These are phyloP conservation scores for Cutaneotrichosporon sp. DNA, from an alignment of 1,284 basidiomycete species.

Conservation along the genomic window DNA sequence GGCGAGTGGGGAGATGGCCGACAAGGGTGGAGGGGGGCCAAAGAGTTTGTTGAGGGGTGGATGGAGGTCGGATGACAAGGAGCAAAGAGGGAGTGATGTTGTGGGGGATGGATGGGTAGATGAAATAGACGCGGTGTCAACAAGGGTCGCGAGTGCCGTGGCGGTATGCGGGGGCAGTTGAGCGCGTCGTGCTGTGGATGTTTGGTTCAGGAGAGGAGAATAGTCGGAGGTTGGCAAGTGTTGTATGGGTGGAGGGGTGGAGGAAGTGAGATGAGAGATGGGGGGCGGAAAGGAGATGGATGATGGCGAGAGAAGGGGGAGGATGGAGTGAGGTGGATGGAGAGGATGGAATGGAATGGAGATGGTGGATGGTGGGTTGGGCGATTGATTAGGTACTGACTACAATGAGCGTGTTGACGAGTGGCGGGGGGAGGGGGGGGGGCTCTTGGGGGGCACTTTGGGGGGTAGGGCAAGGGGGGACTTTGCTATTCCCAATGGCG, in stretches of 20 bases:
- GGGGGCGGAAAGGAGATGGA: not conserved
- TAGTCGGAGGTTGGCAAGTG: not conserved
- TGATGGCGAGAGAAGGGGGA: not conserved
- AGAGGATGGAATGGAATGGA: conserved; percentile 10
- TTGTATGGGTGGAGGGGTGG: not conserved
- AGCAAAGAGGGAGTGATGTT: not conserved
- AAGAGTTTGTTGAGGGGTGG: conserved; percentile 7
- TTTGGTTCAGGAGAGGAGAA: not conserved
- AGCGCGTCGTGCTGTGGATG: not conserved
- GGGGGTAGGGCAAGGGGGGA: not conserved
- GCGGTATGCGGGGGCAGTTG: not conserved
- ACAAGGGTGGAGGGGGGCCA: conserved; percentile 1
- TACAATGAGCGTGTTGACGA: not conserved
- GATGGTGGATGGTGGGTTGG: conserved; percentile 7
- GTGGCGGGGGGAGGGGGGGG: not conserved
- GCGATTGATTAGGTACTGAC: conserved; percentile 7
- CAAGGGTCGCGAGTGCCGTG: not conserved
- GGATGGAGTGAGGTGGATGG: not conserved
- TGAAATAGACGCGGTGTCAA: conserved; percentile 2
- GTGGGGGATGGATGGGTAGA: not conserved
- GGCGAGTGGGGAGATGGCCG: not conserved
- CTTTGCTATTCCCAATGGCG: too few species aligned
- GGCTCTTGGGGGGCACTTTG: not conserved
- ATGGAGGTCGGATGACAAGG: not conserved
- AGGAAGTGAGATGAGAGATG: conserved; percentile 1